Base-by-base conservation (phyloP, 805 yeast genomes). In the Candida xiaguanensis region DNA sequence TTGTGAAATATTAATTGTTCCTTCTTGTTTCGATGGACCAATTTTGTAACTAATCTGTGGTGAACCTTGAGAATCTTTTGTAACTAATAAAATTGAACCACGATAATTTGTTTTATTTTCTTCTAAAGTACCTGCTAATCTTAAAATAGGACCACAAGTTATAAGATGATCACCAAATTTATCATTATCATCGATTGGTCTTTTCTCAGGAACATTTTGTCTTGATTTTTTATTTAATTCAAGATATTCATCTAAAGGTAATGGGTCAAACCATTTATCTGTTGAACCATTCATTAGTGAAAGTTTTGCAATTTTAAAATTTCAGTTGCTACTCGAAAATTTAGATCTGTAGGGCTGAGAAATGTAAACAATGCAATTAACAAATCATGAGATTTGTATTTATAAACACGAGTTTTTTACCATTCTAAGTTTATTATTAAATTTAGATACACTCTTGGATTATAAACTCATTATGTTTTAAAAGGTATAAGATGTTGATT, bases 91-190 rank as follows among this genome's bases (percentile, higher is more conserved):
- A 16, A 87, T 65, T 2, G 85, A 66, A 3, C 83, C 96, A 19
- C 89, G 60, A 64, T 88, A 90, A 31, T 74, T 65, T 19, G 56
- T 47, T 6, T 63, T 34, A 3, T 63, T 57, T 3, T 65, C 63
- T 46, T 85, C 88, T 31, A 69, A 62, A 34, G 83, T 76, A 5
- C 83, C 89, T 42, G 78, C 63, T 34, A 82, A 74, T 41, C 93
- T 69, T 35, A 90, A 61, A 22, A 82, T 65, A 0, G 98, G 98
- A 2, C 98, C 98, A 55, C 86, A 80, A 36, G 70, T 63, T 15
- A 81, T 65, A 28, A 74, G 70, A n/a, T 70, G 40, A 6, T 59
- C 61, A 8, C 51, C 59, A 24, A 59, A 38, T 12, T 53, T 52
- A 13, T 29, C 45, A 30, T 28, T 38, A 14, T 16, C 31, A 26